These are phyloP conservation scores for Liriodendron chinense DNA, from an alignment of 164 flowering plant species.

Conservation along the genomic window DNA sequence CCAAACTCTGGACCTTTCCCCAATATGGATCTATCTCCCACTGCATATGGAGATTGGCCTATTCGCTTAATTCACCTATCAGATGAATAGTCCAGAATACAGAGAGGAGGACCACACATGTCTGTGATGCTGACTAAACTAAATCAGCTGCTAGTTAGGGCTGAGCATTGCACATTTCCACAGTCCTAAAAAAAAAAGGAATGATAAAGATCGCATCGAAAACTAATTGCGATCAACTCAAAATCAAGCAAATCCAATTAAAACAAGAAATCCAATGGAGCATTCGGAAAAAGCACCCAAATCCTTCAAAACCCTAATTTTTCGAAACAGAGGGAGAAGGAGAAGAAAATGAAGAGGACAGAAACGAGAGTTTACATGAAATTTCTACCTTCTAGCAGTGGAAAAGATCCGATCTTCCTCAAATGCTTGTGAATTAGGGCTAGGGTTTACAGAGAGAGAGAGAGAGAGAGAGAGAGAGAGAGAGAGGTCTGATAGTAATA, in stretches of 20 bases:
- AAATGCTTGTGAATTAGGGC: background rate
- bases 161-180: background rate
- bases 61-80: background rate
- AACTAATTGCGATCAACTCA: background rate
- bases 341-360: background rate
- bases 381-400: background rate
- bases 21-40: too few relatives aligned
- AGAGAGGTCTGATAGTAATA: background rate
- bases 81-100: background rate
- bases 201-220: too few relatives aligned
- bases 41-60: too few relatives aligned
- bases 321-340: background rate
- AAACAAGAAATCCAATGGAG: background rate
- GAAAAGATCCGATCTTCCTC: background rate
- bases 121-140: background rate
- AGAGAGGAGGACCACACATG: background rate
- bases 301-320: too few relatives aligned
- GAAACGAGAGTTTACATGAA: background rate
- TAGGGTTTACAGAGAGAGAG: background rate
- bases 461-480: background rate
- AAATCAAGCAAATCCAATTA: background rate
- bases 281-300: background rate
- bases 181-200: background rate
- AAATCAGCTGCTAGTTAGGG: background rate
- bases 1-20: too few relatives aligned